A percentile compares a stretch with the other conserved stretches of the same genome.
Evolutionary conservation across 1,139 yeast species (phyloP).

Genomic region (Candida pseudoviswanathii): DNA sequence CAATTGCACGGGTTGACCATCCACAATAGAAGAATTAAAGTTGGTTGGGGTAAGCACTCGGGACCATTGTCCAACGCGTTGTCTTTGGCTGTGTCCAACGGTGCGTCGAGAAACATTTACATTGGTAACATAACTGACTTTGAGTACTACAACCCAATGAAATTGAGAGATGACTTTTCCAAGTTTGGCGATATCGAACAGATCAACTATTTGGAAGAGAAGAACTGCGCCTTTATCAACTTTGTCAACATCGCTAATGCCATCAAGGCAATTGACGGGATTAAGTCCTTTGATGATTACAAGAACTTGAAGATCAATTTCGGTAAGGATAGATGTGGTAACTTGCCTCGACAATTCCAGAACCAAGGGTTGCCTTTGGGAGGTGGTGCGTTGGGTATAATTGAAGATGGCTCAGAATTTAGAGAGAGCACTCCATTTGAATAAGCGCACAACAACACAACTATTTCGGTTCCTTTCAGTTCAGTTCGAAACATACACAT

Average conservation of each 20-base stretch:
- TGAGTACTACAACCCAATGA: slow-evolving; percentile 54
- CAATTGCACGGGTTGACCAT: slow-evolving; percentile 80
- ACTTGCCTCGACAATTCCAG: slow-evolving; percentile 62
- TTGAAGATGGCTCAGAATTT: slow-evolving; percentile 21
- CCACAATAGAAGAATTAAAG: slow-evolving; percentile 77
- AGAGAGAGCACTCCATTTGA: slow-evolving; percentile 8
- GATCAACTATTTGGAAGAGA: slow-evolving; percentile 73
- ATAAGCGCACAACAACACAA: background rate
- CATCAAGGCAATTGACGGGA: slow-evolving; percentile 71
- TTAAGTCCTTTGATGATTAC: slow-evolving; percentile 55
- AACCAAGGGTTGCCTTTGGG: slow-evolving; percentile 20
- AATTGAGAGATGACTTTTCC: slow-evolving; percentile 64
- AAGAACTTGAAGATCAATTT: slow-evolving; percentile 69
- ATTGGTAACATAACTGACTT: slow-evolving; percentile 64
- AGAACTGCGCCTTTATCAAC: slow-evolving; percentile 81
- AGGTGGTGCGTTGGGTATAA: slow-evolving; percentile 18
- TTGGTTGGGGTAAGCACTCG: slow-evolving; percentile 97
- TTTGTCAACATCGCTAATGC: slow-evolving; percentile 84
- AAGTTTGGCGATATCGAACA: slow-evolving; percentile 84
- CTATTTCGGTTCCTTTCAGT: background rate
- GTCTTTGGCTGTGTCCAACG: slow-evolving; percentile 85
- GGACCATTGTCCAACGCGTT: slow-evolving; percentile 86
- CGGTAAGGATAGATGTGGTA: slow-evolving; percentile 93
- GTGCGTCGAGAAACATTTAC: slow-evolving; percentile 90
- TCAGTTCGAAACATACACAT: background rate